These are phyloP conservation scores for Geranium brycei DNA, from an alignment of 345 rosid species.

Conservation along the genomic window DNA sequence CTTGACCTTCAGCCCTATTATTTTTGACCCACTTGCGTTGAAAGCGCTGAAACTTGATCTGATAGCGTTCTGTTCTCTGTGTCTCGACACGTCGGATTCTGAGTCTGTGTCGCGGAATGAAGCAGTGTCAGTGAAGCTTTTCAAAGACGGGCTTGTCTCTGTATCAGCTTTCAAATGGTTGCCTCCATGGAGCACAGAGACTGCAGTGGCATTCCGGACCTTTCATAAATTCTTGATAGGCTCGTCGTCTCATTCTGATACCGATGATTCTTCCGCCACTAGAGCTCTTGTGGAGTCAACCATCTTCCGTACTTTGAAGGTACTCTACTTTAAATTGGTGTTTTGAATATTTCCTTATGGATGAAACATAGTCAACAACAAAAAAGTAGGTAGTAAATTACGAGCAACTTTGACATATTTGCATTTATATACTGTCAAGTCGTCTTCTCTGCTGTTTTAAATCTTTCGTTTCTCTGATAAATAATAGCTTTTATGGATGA, in stretches of 20 bases:
- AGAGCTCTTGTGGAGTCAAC: conserved; percentile 41
- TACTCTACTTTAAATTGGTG: conserved; percentile 9
- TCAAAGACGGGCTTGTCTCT: conserved; percentile 57
- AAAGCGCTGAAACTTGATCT: conserved; percentile 81
- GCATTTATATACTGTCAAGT: too few species aligned
- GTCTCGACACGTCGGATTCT: conserved; percentile 26
- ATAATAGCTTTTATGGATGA: too few species aligned
- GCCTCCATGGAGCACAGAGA: conserved; percentile 91
- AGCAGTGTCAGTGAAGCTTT: conserved; percentile 32
- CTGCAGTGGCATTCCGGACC: conserved; percentile 73
- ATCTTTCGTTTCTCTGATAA: too few species aligned
- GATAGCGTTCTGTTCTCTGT: conserved; percentile 49
- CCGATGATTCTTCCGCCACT: conserved; percentile 38
- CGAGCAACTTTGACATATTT: too few species aligned
- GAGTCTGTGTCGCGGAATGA: conserved; percentile 16
- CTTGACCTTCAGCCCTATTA: conserved; percentile 53
- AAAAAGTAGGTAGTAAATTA: too few species aligned
- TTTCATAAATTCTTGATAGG: conserved; percentile 77
- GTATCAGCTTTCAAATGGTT: conserved; percentile 88
- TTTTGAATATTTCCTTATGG: background rate
- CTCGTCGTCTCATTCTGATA: conserved; percentile 52
- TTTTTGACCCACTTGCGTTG: conserved; percentile 88
- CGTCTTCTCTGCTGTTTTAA: too few species aligned
- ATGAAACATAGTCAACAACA: background rate
- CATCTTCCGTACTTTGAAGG: conserved; percentile 61